Evolutionary conservation across 345 rosid species (phyloP).

Genomic region (Populus euphratica): DNA sequence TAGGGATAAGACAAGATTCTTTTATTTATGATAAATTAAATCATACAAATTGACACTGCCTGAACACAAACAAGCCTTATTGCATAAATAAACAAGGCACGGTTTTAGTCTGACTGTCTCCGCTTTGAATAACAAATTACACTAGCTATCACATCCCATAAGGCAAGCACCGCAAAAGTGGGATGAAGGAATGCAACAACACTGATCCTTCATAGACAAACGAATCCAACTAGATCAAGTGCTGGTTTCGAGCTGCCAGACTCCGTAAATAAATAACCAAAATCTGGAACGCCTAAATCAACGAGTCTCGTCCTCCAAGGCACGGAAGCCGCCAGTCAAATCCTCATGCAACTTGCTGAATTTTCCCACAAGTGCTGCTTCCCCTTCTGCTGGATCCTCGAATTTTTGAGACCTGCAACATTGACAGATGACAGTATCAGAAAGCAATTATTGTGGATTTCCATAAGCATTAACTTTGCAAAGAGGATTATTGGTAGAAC

Average conservation of each 20-base stretch:
- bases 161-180: slow-evolving; percentile 16
- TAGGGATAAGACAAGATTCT: not conserved
- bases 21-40: not conserved
- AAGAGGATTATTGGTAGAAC: not conserved
- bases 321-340: slow-evolving; percentile 91
- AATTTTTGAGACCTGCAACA: slow-evolving; percentile 84
- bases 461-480: too few relatives aligned
- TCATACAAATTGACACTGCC: not conserved
- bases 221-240: not conserved
- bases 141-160: slow-evolving; percentile 14
- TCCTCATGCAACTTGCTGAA: slow-evolving; percentile 82
- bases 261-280: not conserved
- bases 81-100: slow-evolving; percentile 25
- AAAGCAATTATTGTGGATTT: not conserved
- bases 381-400: slow-evolving; percentile 99
- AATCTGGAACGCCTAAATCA: slow-evolving; percentile 33
- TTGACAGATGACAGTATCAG: not conserved
- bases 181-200: slow-evolving; percentile 10
- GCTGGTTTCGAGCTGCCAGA: not conserved
- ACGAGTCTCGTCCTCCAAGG: slow-evolving; percentile 90
- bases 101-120: not conserved
- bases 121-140: not conserved
- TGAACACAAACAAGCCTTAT: slow-evolving; percentile 31
- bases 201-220: slow-evolving; percentile 2
- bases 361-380: slow-evolving; percentile 74